Evolutionary conservation across 768 basidiomycete genomes (phyloP), one percentile per base, ranked within the genome.

Genomic region (Auricularia cornea): DNA sequence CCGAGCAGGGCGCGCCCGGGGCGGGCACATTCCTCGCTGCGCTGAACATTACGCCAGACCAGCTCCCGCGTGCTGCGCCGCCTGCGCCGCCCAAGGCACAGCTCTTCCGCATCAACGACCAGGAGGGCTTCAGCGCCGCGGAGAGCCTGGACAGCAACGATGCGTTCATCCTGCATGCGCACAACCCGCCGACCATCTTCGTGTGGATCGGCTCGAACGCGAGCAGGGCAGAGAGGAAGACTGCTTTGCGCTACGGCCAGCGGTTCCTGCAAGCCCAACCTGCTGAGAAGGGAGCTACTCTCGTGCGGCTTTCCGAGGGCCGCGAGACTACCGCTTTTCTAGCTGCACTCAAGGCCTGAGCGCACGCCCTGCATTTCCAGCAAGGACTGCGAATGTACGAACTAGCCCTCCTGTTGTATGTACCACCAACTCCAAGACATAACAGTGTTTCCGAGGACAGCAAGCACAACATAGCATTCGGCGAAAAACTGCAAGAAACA

Each of bases 191-290:
- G 3, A 77, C 78, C 2, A 70, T 87, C 35, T 87, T 83, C 66
- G 75, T 84, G 28, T 88, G 86, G 85, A 73, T 88, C 28, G 86
- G 86, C 3, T 76, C 72, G 8, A 68, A 74, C 3, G 79, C 83
- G 32, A 95, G 97, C 96, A 38, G 79, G 74, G 66, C 84, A 79
- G 64, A 88, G 87, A 31, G 87, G 84, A 62, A 80, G 78, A 6
- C 84, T 85, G 2, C 91, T 94, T 73, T 98, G 94, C 12, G 81
- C 79, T 0, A 86, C 88, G 2, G 91, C 89, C 73, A 93, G 98
- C 41, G 94, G 77, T n/a, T 80, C 79, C 56, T 82, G 83, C 3
- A 84, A 83, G 10, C 81, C 69, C 62, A 97, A 72, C 26, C 91
- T 91, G 63, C 84, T 80, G 70, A 30, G 54, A 48, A 57, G 54